These are phyloP conservation scores for Cryptococcus jaspeensis DNA, from an alignment of 1,284 basidiomycete species.

Conservation along the genomic window DNA sequence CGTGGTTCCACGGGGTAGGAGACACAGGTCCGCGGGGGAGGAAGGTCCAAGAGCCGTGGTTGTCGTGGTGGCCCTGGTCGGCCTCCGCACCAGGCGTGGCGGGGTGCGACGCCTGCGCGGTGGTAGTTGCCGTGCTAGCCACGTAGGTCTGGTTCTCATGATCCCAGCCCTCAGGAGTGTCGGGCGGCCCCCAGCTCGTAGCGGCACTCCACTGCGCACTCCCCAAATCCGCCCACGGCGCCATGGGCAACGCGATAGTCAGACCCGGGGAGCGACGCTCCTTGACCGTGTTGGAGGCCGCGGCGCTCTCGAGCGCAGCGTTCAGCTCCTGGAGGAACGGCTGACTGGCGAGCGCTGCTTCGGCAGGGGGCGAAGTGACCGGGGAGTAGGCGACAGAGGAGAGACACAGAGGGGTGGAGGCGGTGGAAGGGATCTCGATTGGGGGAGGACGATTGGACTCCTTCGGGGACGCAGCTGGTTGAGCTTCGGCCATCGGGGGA, in stretches of 20 bases:
- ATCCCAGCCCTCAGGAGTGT: slow-evolving; percentile 7
- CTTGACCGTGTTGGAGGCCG: not conserved
- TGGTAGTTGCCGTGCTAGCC: not conserved
- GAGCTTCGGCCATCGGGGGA: no score
- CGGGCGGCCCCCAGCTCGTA: slow-evolving; percentile 11
- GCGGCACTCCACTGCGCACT: slow-evolving; percentile 5
- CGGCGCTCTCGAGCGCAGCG: not conserved
- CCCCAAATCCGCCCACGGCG: slow-evolving; percentile 8
- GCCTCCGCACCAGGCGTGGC: not conserved
- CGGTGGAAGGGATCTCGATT: no score
- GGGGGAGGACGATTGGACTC: no score
- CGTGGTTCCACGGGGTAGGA: slow-evolving; percentile 7
- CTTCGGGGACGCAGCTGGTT: no score
- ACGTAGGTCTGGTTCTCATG: not conserved
- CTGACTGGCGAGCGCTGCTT: slow-evolving; percentile 4
- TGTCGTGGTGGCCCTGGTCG: not conserved
- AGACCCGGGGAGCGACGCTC: not conserved
- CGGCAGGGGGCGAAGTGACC: not conserved
- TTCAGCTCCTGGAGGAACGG: slow-evolving; percentile 5
- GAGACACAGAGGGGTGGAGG: not conserved
- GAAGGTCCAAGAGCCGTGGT: slow-evolving; percentile 4
- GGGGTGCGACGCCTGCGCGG: not conserved
- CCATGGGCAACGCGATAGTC: not conserved
- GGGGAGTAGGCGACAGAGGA: slow-evolving; percentile 9
- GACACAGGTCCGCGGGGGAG: slow-evolving; percentile 6